Conservation (phyloP, 2,329 filamentous ascomycete species). For the Phialemoniopsis sp. region DNA sequence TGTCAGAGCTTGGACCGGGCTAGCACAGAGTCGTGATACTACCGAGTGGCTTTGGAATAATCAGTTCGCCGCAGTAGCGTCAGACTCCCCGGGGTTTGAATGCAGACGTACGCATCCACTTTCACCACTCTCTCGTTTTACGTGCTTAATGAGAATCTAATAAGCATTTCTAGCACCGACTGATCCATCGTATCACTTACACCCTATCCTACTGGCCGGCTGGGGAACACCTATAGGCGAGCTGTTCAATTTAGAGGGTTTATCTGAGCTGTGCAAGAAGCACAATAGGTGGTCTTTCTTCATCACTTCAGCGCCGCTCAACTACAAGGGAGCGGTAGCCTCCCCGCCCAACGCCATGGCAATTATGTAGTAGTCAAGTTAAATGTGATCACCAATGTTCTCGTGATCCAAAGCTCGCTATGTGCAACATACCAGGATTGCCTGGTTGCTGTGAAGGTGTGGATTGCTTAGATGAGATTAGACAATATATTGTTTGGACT, state of each 20-base stretch:
- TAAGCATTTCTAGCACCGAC: no score
- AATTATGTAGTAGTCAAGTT: no score
- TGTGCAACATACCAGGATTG: no score
- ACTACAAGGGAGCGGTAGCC: constrained; percentile 5
- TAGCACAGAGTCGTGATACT: constrained; percentile 42
- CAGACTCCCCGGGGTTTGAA: constrained; percentile 50
- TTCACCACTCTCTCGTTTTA: no score
- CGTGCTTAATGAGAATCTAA: no score
- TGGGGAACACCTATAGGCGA: constrained; percentile 28
- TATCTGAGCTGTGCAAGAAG: constrained; percentile 28
- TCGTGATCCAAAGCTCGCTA: no score
- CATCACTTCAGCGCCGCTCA: constrained; percentile 7
- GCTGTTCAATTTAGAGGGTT: constrained; percentile 36
- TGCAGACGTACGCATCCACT: no score
- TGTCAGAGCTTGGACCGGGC: no score
- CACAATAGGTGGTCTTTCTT: constrained; percentile 23
- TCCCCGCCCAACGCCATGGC: constrained; percentile 4
- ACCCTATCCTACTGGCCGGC: constrained; percentile 11
- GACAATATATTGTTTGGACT: no score
- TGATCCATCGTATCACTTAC: constrained; percentile 12
- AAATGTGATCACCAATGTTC: no score
- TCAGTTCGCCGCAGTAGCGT: constrained; percentile 52
- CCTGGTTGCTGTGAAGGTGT: no score
- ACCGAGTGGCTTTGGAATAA: constrained; percentile 53
- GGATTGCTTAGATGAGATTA: no score